Evolutionary conservation across 345 rosid genomes (phyloP).

Genomic region (Raphanus sativus): DNA sequence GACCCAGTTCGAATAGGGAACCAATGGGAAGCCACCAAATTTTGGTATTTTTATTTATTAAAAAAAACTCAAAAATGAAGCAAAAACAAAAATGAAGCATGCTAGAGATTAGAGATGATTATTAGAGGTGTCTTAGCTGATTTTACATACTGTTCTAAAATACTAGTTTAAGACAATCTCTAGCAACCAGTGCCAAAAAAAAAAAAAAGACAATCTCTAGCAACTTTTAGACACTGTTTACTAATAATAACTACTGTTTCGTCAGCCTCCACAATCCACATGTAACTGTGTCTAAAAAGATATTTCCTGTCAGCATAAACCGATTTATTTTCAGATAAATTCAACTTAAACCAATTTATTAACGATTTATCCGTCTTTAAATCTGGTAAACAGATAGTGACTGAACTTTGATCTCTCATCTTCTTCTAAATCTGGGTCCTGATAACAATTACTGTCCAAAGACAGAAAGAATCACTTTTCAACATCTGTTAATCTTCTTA

Average conservation of each 20-base stretch:
- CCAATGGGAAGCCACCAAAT: constrained; percentile 16
- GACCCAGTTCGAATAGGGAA: constrained; percentile 19
- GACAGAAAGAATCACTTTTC: background rate
- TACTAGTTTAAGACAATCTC: background rate
- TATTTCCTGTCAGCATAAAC: background rate
- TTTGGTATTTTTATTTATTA: background rate
- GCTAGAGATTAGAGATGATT: background rate
- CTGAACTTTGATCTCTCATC: background rate
- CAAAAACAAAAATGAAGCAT: too few species aligned
- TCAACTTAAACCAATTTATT: background rate
- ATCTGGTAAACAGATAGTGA: background rate
- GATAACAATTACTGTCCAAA: background rate
- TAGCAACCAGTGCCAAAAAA: background rate
- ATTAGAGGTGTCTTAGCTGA: background rate
- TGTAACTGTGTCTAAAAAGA: background rate
- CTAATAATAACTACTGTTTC: background rate
- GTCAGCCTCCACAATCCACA: background rate
- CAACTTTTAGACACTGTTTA: background rate
- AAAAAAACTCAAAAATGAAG: too few species aligned
- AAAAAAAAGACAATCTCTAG: background rate
- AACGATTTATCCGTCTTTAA: background rate
- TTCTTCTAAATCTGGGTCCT: background rate
- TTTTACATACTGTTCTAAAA: background rate
- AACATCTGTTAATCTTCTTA: background rate
- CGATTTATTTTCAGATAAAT: background rate